Evolutionary conservation across 345 rosid species (phyloP), one percentile per base, ranked within the genome.

Genomic region (Arabidopsis arenosa): DNA sequence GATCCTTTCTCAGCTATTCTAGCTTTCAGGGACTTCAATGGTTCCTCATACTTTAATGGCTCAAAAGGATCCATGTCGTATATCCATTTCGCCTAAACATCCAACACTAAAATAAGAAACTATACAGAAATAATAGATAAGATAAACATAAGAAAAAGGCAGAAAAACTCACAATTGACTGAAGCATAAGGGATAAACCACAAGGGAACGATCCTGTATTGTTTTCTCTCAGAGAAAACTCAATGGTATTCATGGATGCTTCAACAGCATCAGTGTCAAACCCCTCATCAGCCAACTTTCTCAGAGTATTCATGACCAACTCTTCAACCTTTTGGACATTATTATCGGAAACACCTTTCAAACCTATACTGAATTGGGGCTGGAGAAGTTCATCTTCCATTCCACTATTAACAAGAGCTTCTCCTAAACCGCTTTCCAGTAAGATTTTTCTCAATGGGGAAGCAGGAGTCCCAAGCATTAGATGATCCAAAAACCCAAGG

Each of bases 201-300:
- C 97, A 92, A 79, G 97, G 97, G 83, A 82, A 92, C 66, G 97
- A 92, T 14, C 96, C 96, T 6, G 94, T 92, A 68, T 92, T 90
- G 77, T 90, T 90, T 77, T 92, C 97, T 78, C 97, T 81, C 15
- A 90, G 94, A 81, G 96, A 88, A 80, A 93, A 89, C 81, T 93
- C 98, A 66, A 90, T 89, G 30, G 98, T 93, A 75, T 93, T 93
- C 96, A 93, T 90, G 67, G 96, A 93, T 82, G 97, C 98, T 80
- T 93, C 97, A 54, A 93, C 88, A 68, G 97, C 91, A 73, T 88
- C 89, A 12, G 81, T 56, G 62, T 91, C 98, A 84, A 93, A 89
- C 57, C 98, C 97, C 75, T 93, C 93, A 41, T 84, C 96, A 43
- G 86, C 87, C 83, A 91, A 82, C 75, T 87, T 88, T 76, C 73